These are phyloP conservation scores for Anthracocystis panici-leucophaei DNA, from an alignment of 1,284 basidiomycete species.

Conservation along the genomic window DNA sequence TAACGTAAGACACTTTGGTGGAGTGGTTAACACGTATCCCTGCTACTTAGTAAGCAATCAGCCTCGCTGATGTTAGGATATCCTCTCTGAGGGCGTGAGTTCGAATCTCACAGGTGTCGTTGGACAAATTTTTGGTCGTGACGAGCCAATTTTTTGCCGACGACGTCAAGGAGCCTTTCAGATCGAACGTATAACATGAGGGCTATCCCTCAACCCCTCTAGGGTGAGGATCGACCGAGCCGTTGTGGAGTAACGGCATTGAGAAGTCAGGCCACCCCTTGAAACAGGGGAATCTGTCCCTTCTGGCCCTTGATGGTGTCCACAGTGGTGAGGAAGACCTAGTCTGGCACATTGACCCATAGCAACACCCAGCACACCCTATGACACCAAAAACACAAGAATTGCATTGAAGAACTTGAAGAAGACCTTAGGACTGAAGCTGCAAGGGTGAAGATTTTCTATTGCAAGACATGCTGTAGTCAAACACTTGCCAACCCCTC, in stretches of 20 bases:
- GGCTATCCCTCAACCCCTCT: no score
- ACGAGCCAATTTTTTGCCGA: conserved; percentile 18
- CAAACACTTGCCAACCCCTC: conserved; percentile 13
- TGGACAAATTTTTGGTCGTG: conserved; percentile 12
- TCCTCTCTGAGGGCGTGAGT: conserved; percentile 60
- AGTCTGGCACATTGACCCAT: not conserved
- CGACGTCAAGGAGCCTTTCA: conserved; percentile 16
- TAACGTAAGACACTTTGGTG: conserved; percentile 41
- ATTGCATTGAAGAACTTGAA: no score
- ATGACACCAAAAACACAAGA: no score
- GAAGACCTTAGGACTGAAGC: conserved; percentile 13
- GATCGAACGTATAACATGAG: no score
- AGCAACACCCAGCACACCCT: no score
- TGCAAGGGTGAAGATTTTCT: conserved; percentile 18
- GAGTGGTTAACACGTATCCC: conserved; percentile 60
- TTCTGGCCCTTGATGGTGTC: not conserved
- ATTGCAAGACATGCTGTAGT: conserved; percentile 10
- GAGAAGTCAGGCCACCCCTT: not conserved
- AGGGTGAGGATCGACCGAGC: not conserved
- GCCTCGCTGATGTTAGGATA: conserved; percentile 37
- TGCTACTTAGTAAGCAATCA: conserved; percentile 30
- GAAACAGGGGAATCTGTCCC: not conserved
- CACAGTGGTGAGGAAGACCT: not conserved
- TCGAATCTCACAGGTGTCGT: conserved; percentile 58
- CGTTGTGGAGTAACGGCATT: not conserved